Evolutionary conservation across 2,329 filamentous ascomycete genomes (phyloP), one percentile per base, ranked within the genome.

Genomic region (Coniosporium tulheliwenetii): DNA sequence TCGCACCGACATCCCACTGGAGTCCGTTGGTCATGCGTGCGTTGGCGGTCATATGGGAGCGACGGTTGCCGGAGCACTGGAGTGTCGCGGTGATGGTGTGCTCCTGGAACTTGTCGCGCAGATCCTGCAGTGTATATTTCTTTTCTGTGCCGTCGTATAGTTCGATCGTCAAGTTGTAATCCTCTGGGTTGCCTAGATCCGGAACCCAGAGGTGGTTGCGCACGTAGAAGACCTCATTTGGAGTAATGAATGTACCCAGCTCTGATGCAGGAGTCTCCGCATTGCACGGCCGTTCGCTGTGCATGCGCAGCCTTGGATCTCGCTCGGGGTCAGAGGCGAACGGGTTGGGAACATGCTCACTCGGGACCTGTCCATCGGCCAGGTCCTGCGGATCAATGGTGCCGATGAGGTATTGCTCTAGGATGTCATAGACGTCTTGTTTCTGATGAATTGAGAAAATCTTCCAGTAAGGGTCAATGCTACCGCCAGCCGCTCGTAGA

Each of bases 361-460:
- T 62, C 1, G 69, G 62, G 0, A 76, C 69, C 36, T 60, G 59
- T 10, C 75, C 76, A 42, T 76, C 59, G n/a, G 70, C 51, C 2
- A 81, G 65, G 49, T 82, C 78, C 8, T 60, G 63, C 1, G 59
- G 56, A 45, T 81, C 69, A 2, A 82, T 65, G 37, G 68, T 70
- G 26, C 78, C 78, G 37, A 82, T 75, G 19, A 70, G 61, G 50
- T 77, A 82, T 47, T 75, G 68, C n/a, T 73, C 65, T 0, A 82
- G 62, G 34, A 81, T 77, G 38, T 79, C 73, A 44, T 70, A 68
- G 5, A 81, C 75, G 44, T 81, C 73, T 35, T 73, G 64, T 13
- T 70, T 67, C 53, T 81, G 77, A 61, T 82, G 78, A 43, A 81
- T 81, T 37, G 69, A 66, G 52, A 82, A 82, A 40, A 82, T 79